Conservation (phyloP, 208 protist species). For the Trypanosoma brucei region DNA sequence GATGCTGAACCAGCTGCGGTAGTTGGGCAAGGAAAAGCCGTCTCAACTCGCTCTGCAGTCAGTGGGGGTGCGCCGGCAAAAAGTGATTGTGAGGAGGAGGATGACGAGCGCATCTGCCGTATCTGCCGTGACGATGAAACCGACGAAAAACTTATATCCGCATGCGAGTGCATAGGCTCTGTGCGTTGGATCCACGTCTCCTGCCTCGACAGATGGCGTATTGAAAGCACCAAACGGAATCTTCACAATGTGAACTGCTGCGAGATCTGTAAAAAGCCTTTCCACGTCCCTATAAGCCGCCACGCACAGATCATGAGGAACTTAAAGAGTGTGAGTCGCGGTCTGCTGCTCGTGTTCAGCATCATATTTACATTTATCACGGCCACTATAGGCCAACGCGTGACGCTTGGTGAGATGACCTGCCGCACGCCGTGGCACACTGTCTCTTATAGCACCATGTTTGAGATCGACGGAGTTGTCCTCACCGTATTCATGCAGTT, state of each 20-base stretch:
- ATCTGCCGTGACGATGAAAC: conserved; percentile 69
- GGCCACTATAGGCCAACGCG: conserved; percentile 26
- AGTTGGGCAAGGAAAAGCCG: not conserved
- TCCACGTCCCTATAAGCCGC: conserved; percentile 41
- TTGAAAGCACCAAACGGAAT: conserved; percentile 69
- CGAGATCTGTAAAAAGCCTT: conserved; percentile 74
- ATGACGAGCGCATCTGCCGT: conserved; percentile 64
- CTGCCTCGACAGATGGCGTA: conserved; percentile 75
- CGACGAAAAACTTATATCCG: conserved; percentile 50
- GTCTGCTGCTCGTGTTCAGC: conserved; percentile 32
- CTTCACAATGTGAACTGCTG: conserved; percentile 63
- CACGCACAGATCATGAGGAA: conserved; percentile 43
- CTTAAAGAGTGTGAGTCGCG: conserved; percentile 33
- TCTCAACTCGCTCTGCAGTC: not conserved
- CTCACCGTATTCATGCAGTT: conserved; percentile 55
- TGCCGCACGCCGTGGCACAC: conserved; percentile 52
- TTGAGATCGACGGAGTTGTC: conserved; percentile 42
- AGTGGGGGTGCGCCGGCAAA: not conserved
- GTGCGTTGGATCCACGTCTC: conserved; percentile 70
- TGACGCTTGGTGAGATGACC: conserved; percentile 45
- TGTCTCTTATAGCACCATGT: conserved; percentile 58
- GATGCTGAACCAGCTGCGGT: not conserved
- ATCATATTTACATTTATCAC: conserved; percentile 27
- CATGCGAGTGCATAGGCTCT: conserved; percentile 71
- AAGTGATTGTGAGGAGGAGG: conserved; percentile 30